Base-by-base conservation (phyloP, 129 eudicot species). In the Arctium lappa region DNA sequence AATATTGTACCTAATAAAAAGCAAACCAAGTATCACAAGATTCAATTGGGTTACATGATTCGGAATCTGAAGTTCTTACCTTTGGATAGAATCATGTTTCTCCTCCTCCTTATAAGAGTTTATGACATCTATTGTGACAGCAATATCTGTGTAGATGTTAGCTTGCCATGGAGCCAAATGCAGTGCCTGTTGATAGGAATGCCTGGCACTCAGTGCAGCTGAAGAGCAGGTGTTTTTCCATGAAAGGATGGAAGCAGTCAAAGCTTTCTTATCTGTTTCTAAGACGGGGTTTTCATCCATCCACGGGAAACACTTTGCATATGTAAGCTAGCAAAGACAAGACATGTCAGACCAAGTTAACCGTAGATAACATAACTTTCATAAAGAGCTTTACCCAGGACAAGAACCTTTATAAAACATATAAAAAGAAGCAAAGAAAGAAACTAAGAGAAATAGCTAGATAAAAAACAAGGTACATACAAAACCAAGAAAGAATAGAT, bases 111-210 rank as follows among this genome's bases (percentile, higher is more conserved):
- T 83, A 30, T 90, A 90, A 37, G 90, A 86, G 80, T 80, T 85
- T 27, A 80, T 82, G 84, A 82, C 86, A 86, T 96, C 91, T 74
- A 86, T 74, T 56, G 98, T 89, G 36, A 91, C 84, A 31, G 97
- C 99, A 86, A 96, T 85, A 82, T 96, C 99, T 27, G 87, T 73
- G 81, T 91, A 96, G 81, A 90, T 76, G 89, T 93, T 93, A 75
- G 99, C 99, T 85, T 89, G 95, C 98, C 99, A 96, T 75, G 99
- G 99, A 30, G 94, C 89, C 86, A 93, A 79, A 82, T 85, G 99
- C 88, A 96, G 78, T 82, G 99, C 97, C 74, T 90, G 94, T 88
- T 93, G 94, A 87, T 91, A 96, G 74, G 99, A 93, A 82, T 86
- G 85, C 69, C 77, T 76, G 78, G 98, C 99, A 83, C 86, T 80